These are phyloP conservation scores for Amaranthus palmeri DNA, from an alignment of 148 eudicot genomes.

Conservation along the genomic window DNA sequence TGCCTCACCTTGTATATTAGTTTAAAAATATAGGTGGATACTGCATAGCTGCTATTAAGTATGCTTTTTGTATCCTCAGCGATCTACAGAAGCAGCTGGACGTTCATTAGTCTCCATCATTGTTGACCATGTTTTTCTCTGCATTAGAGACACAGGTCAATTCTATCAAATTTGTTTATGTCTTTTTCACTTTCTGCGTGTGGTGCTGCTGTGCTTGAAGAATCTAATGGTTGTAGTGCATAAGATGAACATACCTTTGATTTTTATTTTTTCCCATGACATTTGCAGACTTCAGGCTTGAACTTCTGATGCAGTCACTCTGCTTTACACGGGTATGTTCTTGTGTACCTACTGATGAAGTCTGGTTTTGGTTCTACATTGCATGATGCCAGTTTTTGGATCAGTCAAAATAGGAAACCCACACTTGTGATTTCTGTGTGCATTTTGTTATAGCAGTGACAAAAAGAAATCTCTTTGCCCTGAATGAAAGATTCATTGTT, in stretches of 20 bases:
- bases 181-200: neutral
- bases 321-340: slow-evolving; percentile 72
- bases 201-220: neutral
- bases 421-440: neutral
- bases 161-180: slow-evolving; percentile 11
- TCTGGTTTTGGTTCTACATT: neutral
- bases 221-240: slow-evolving; percentile 1
- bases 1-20: slow-evolving; percentile 9
- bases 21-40: neutral
- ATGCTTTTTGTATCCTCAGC: slow-evolving; percentile 36
- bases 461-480: neutral
- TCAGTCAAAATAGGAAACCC: neutral
- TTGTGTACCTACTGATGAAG: neutral
- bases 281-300: slow-evolving; percentile 85
- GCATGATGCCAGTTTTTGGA: neutral
- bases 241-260: neutral
- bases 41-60: slow-evolving; percentile 3
- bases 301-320: slow-evolving; percentile 94
- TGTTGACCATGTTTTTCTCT: slow-evolving; percentile 88
- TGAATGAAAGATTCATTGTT: neutral
- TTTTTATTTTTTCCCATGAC: neutral
- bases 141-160: slow-evolving; percentile 81
- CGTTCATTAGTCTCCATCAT: slow-evolving; percentile 70
- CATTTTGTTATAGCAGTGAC: neutral
- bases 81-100: slow-evolving; percentile 87